Evolutionary conservation across 1,284 basidiomycete species (phyloP), one percentile per base, ranked within the genome.

Genomic region (Volvariella volvacea): DNA sequence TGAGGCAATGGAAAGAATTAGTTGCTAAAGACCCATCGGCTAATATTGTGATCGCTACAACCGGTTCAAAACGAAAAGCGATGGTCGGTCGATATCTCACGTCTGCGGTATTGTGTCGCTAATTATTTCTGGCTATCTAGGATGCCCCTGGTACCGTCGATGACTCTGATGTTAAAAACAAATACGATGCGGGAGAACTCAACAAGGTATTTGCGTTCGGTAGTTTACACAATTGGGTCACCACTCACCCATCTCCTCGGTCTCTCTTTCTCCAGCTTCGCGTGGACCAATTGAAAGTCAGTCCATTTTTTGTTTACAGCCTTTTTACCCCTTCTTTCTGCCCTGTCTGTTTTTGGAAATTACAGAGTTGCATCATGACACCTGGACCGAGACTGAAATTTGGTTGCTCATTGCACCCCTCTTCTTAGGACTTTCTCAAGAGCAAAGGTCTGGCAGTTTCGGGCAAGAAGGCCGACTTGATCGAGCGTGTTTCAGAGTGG

Each of bases 271-370:
- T 52, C 44, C 53, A 92, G 88, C 67, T 88, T 48, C 81, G 78
- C 32, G 83, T 88, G 45, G 82, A 83, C 58, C 84, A 91, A 52
- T 66, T 92, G 42, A 88, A 83, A 72, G 86, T 86, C 43, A 41
- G 53, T 50, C 43, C 39, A 15, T 3, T 22, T 28, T 12, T 21
- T 17, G 3, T 4, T 17, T 32, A 10, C 2, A 17, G 12, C 15
- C 14, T 16, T 6, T 28, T n/a, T n/a, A n/a, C n/a, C n/a, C 12
- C 25, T 28, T 12, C 25, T 28, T 28, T 28, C 25, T 28, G 25
- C 25, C 6, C 25, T 12, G 6, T 6, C 25, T 28, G n/a, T 19
- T 9, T 36, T 33, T 39, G 14, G 22, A 25, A n/a, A 39, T 7
- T 22, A 6, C 39, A 2, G 16, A 4, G 31, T 4, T 7, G 16